These are phyloP conservation scores for Polyporus arcularius DNA, from an alignment of 768 basidiomycete species.

Conservation along the genomic window DNA sequence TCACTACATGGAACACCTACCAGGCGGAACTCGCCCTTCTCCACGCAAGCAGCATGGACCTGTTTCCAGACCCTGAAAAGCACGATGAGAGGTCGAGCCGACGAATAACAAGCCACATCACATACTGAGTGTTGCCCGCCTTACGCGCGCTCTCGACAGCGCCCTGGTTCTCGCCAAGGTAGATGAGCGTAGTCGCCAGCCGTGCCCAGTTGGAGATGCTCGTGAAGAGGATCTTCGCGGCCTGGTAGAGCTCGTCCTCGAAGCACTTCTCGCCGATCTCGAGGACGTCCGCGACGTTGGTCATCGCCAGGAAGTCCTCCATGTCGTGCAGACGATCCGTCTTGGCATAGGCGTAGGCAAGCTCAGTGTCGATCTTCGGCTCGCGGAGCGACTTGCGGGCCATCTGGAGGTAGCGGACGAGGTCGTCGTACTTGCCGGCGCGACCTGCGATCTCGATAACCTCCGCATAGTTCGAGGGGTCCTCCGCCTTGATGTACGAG, in stretches of 20 bases:
- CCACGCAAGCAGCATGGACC: slow-evolving; percentile 97
- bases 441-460: slow-evolving; percentile 95
- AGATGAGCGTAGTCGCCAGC: slow-evolving; percentile 96
- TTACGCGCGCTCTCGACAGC: slow-evolving; percentile 99
- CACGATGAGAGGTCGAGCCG: not conserved
- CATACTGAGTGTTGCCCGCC: slow-evolving; percentile 96
- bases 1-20: slow-evolving; percentile 36
- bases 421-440: slow-evolving; percentile 90
- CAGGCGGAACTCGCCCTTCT: slow-evolving; percentile 95
- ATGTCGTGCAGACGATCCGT: slow-evolving; percentile 97
- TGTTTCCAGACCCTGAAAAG: slow-evolving; percentile 94
- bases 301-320: slow-evolving; percentile 99
- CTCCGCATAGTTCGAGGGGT: slow-evolving; percentile 90
- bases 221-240: slow-evolving; percentile 91
- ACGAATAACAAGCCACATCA: slow-evolving; percentile 6
- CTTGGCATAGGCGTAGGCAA: slow-evolving; percentile 98
- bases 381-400: slow-evolving; percentile 95
- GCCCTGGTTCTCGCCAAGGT: slow-evolving; percentile 96
- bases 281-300: slow-evolving; percentile 95
- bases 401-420: slow-evolving; percentile 98
- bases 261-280: slow-evolving; percentile 99
- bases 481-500: slow-evolving; percentile 97
- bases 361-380: slow-evolving; percentile 96
- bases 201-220: slow-evolving; percentile 99
- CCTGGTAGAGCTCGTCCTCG: slow-evolving; percentile 96